Evolutionary conservation across 164 flowering plant species (phyloP).

Genomic region (Magnolia changhungtana): DNA sequence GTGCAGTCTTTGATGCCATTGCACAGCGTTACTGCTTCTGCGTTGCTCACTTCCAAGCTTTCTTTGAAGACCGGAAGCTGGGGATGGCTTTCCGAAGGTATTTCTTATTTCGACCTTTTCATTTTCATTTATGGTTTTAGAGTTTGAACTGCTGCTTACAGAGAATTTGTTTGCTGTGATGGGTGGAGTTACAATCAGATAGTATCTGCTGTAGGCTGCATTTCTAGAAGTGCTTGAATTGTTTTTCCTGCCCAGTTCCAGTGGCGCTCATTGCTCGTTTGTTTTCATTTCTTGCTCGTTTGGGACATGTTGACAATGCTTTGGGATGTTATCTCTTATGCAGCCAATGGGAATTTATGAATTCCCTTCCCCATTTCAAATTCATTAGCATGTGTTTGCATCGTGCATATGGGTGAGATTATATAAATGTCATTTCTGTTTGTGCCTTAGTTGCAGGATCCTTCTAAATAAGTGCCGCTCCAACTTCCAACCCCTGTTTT

Average conservation of each 20-base stretch:
- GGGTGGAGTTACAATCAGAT: not conserved
- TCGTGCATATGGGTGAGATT: too few species aligned
- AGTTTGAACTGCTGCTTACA: not conserved
- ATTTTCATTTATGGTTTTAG: not conserved
- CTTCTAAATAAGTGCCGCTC: too few species aligned
- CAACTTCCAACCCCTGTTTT: too few species aligned
- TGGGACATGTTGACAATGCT: not conserved
- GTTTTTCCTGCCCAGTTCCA: too few species aligned
- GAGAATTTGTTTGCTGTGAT: not conserved
- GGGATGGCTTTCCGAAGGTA: slow-evolving; percentile 86
- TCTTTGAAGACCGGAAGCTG: slow-evolving; percentile 50
- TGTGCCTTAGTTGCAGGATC: too few species aligned
- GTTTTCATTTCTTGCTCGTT: not conserved
- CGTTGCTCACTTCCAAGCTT: slow-evolving; percentile 66
- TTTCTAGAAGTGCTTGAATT: not conserved
- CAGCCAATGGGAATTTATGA: not conserved
- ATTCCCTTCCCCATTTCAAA: not conserved
- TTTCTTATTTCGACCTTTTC: not conserved
- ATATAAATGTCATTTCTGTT: too few species aligned
- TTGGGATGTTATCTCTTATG: not conserved
- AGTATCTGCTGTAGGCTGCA: not conserved
- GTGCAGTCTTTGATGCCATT: slow-evolving; percentile 71
- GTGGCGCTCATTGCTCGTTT: too few species aligned
- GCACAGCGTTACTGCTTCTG: slow-evolving; percentile 78
- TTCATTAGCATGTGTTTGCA: too few species aligned